Conservation (phyloP, 345 rosid species). For the Pistacia integerrima region DNA sequence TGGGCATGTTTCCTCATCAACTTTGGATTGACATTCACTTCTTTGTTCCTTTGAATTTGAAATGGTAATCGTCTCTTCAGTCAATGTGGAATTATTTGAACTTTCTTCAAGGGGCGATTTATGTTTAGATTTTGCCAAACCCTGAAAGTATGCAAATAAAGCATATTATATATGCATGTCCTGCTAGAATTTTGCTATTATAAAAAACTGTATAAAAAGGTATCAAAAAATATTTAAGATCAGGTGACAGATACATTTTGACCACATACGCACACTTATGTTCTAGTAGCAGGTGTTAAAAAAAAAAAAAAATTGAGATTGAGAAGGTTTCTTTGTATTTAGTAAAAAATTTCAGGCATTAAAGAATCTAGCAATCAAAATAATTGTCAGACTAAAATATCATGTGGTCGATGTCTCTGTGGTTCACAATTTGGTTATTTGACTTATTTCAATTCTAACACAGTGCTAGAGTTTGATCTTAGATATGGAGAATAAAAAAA, state of each 20-base stretch:
- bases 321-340: neutral
- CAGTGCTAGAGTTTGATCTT: neutral
- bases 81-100: slow-evolving; percentile 38
- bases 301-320: too few species aligned
- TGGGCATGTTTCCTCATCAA: slow-evolving; percentile 76
- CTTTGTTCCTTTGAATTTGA: slow-evolving; percentile 39
- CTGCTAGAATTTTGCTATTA: too few species aligned
- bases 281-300: too few species aligned
- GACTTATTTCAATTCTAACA: neutral
- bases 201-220: neutral
- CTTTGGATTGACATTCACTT: slow-evolving; percentile 40
- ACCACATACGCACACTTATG: neutral
- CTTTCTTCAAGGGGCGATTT: slow-evolving; percentile 40
- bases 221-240: neutral
- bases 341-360: neutral
- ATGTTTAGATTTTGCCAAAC: slow-evolving; percentile 69
- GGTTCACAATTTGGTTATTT: neutral
- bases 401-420: neutral
- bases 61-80: slow-evolving; percentile 36
- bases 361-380: neutral
- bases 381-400: neutral
- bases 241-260: neutral
- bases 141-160: slow-evolving; percentile 46
- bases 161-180: neutral
- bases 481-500: neutral